Conservation (phyloP, 2,329 filamentous ascomycete genomes). For the Neoscytalidium dimidiatum region DNA sequence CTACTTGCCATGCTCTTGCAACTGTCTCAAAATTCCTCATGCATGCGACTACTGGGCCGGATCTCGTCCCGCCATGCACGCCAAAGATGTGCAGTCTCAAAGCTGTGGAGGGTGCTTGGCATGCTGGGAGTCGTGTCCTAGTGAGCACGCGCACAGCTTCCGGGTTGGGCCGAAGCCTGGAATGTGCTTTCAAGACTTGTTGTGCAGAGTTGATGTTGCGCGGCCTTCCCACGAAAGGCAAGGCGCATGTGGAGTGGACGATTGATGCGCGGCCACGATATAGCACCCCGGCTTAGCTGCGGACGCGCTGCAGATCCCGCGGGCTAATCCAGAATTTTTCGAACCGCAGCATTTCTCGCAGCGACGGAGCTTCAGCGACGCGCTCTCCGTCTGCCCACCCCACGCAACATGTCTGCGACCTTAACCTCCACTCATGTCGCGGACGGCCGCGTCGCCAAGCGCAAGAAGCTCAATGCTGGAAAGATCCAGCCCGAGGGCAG, state of each 20-base stretch:
- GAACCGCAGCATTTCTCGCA: slow-evolving; percentile 2
- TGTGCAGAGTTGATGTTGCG: neutral
- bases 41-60: neutral
- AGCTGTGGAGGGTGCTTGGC: neutral
- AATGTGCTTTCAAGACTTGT: neutral
- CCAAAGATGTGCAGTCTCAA: neutral
- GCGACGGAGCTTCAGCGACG: slow-evolving; percentile 7
- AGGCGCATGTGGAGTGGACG: neutral
- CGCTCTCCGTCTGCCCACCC: neutral
- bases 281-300: slow-evolving; percentile 7
- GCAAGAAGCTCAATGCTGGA: slow-evolving; percentile 62
- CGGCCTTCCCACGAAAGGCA: neutral
- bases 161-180: neutral
- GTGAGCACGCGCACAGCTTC: neutral
- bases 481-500: slow-evolving; percentile 30
- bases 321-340: slow-evolving; percentile 19
- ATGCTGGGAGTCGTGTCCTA: neutral
- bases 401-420: slow-evolving; percentile 22
- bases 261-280: slow-evolving; percentile 13
- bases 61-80: neutral
- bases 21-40: neutral
- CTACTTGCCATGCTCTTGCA: neutral
- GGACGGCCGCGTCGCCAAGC: slow-evolving; percentile 66
- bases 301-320: slow-evolving; percentile 13
- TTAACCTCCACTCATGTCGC: slow-evolving; percentile 44